Evolutionary conservation across 805 yeast genomes (phyloP).

Genomic region (Hanseniaspora meyeri): DNA sequence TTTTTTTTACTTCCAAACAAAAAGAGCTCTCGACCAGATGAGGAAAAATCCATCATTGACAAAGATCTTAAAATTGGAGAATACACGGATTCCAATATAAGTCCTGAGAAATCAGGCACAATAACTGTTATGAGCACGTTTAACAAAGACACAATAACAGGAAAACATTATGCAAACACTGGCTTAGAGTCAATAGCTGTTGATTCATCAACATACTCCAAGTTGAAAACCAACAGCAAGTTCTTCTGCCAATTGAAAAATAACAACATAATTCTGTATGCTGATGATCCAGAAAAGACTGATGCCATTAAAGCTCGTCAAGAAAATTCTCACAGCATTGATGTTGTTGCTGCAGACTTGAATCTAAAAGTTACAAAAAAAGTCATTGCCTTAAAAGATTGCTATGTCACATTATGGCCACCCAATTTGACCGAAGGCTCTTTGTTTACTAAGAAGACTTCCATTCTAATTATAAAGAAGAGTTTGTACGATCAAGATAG

Average conservation of each 20-base stretch:
- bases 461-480: conserved; percentile 57
- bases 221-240: conserved; percentile 37
- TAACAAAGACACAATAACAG: conserved; percentile 34
- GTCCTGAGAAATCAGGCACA: conserved; percentile 60
- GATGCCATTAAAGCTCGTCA: conserved; percentile 24
- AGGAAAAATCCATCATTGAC: conserved; percentile 23
- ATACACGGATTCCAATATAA: conserved; percentile 49
- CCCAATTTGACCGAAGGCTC: conserved; percentile 52
- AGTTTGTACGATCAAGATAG: conserved; percentile 21
- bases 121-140: conserved; percentile 72
- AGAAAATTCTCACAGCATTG: conserved; percentile 28
- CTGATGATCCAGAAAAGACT: conserved; percentile 28
- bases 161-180: conserved; percentile 12
- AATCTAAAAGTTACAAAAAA: conserved; percentile 34
- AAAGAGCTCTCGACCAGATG: conserved; percentile 20
- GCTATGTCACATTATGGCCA: conserved; percentile 78
- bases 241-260: conserved; percentile 67
- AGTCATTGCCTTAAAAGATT: conserved; percentile 63
- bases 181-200: conserved; percentile 12
- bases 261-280: conserved; percentile 78
- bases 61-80: conserved; percentile 45
- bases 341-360: background rate
- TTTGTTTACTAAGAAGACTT: conserved; percentile 65
- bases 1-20: conserved; percentile 27
- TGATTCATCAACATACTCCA: conserved; percentile 17